A percentile compares a stretch with the other conserved stretches of the same genome.
Evolutionary conservation across 78 protist species (phyloP).

Genomic region (Corallochytrium limacisporum): DNA sequence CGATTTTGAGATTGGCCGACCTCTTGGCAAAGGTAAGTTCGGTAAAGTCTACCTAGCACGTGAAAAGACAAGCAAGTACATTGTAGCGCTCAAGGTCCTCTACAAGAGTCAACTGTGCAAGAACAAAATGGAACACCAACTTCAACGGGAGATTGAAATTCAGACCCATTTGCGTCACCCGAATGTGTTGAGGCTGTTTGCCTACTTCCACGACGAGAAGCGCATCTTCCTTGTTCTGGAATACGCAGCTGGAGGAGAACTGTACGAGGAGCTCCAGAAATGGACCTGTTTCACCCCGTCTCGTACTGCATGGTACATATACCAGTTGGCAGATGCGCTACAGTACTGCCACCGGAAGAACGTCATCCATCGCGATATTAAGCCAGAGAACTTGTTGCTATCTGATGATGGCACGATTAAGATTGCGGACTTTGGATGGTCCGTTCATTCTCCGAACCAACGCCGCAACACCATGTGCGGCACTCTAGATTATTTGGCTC

Average conservation of each 20-base stretch:
- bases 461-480: constrained; percentile 75
- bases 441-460: constrained; percentile 55
- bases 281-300: constrained; percentile 33
- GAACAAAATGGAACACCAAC: constrained; percentile 65
- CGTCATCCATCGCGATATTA: constrained; percentile 40
- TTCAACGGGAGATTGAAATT: constrained; percentile 88
- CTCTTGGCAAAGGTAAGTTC: constrained; percentile 84
- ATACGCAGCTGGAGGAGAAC: constrained; percentile 88
- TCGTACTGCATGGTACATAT: constrained; percentile 59
- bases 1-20: constrained; percentile 77
- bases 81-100: constrained; percentile 91
- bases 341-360: constrained; percentile 1
- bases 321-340: constrained; percentile 62
- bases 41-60: constrained; percentile 88
- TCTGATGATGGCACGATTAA: background rate
- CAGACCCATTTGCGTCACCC: constrained; percentile 78
- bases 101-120: constrained; percentile 65
- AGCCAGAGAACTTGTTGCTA: constrained; percentile 33
- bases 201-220: constrained; percentile 81
- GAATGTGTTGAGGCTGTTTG: constrained; percentile 81
- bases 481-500: constrained; percentile 90
- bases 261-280: constrained; percentile 60
- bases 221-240: constrained; percentile 87
- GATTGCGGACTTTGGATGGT: constrained; percentile 55
- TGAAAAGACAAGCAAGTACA: constrained; percentile 62